phyloP scores from a whole-genome alignment of 108 stramenopile species.

The Chaetoceros tenuissimus region DNA sequence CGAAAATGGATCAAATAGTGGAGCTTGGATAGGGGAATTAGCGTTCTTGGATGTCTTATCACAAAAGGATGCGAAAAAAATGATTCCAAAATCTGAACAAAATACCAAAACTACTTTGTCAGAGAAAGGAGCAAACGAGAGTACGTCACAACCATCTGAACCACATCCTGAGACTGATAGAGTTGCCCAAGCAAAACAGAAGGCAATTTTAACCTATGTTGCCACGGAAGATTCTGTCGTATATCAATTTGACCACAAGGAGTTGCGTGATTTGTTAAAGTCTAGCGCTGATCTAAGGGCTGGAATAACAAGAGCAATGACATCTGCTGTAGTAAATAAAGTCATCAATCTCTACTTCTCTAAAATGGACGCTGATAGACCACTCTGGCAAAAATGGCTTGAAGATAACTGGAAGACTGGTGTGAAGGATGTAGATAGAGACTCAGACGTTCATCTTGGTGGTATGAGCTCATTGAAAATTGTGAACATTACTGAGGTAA shows the following conservation, averaged over 20 bases:
- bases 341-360: constrained; percentile 52
- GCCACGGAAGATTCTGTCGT: constrained; percentile 54
- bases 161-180: background rate
- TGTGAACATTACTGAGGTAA: too few relatives aligned
- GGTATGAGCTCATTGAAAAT: too few relatives aligned
- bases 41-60: constrained; percentile 56
- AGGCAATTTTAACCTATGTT: constrained; percentile 51
- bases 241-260: constrained; percentile 57
- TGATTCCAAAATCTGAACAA: background rate
- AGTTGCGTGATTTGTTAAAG: constrained; percentile 66
- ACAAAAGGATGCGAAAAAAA: constrained; percentile 19
- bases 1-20: constrained; percentile 51
- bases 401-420: background rate
- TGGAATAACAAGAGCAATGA: constrained; percentile 74
- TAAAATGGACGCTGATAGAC: background rate
- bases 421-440: too few relatives aligned
- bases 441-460: too few relatives aligned
- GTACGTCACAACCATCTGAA: background rate
- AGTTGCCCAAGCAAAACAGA: background rate
- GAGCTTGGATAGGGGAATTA: constrained; percentile 84
- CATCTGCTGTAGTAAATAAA: constrained; percentile 72
- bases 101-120: background rate
- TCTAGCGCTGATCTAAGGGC: constrained; percentile 52
- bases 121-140: background rate
- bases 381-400: background rate